Base-by-base conservation (phyloP, 306 rosid species). In the Trifolium fragiferum region DNA sequence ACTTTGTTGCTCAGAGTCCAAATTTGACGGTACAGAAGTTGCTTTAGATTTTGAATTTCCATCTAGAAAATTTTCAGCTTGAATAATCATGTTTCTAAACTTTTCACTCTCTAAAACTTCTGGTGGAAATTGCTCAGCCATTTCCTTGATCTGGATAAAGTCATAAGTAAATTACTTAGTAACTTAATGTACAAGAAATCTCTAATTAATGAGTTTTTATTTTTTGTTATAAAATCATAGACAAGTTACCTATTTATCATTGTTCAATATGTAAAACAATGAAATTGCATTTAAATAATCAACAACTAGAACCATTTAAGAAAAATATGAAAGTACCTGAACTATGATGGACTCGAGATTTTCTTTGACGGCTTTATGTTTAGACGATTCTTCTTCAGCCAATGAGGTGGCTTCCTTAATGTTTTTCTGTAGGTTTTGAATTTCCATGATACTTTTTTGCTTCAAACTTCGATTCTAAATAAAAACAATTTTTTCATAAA, bases 101-200 rank as follows among this genome's bases (percentile, higher is more conserved):
- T 30, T 72, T 73, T 79, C 90, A 40, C 44, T 50, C 3, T 87
- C 86, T 6, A 73, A 66, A 74, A 80, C 72, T 64, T 92, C 98
- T 40, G 81, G 83, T 59, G 92, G 90, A 74, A 92, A 62, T 82
- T 84, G 85, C 77, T 87, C 83, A 27, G 69, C 55, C 67, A 84
- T 75, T 73, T 86, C 88, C 82, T 89, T 90, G 78, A 90, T 32
- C 98, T 92, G 80, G 32, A 77, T 44, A 68, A 76, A 76, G 70
- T 27, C 20, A 76, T 82, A 49, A 46, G 23, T 49, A 68, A 87
- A 59, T 74, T 23, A 38, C 65, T 59, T 62, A 65, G 80, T 79
- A 59, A 86, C 35, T 62, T 61, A 15, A 47, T 55, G 25, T 46
- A 68, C 70, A 66, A 40, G 33, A 50, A 66, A 47, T 10, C 12